phyloP scores from a whole-genome alignment of 2,329 filamentous ascomycete genomes.

The Nannizzia gypsea region DNA sequence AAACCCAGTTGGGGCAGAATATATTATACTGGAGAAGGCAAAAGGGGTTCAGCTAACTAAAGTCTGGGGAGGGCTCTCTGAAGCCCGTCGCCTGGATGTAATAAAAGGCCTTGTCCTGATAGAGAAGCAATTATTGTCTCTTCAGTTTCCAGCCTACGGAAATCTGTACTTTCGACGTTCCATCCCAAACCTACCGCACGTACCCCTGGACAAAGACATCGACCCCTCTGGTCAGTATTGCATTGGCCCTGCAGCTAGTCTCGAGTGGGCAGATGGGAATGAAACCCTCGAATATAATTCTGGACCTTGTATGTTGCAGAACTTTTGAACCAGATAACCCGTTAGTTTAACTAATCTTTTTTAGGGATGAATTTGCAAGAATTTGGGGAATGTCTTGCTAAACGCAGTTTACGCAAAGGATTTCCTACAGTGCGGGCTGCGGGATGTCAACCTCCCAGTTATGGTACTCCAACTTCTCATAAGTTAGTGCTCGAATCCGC shows the following conservation, averaged over 20 bases:
- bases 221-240: background rate
- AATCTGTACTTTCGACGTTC: conserved; percentile 19
- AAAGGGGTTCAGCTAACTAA: conserved; percentile 19
- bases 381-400: background rate
- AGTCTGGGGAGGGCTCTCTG: conserved; percentile 14
- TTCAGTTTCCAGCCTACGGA: conserved; percentile 19
- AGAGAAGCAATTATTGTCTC: conserved; percentile 14
- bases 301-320: background rate
- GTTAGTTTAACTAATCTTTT: background rate
- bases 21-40: conserved; percentile 22
- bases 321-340: background rate
- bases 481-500: background rate
- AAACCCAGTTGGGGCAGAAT: conserved; percentile 19
- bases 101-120: conserved; percentile 17
- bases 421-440: background rate
- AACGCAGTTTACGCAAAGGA: background rate
- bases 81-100: conserved; percentile 15
- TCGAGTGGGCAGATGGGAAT: no score
- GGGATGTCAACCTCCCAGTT: background rate
- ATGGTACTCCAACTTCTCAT: background rate
- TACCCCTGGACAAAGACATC: conserved; percentile 20
- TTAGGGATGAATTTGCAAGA: background rate
- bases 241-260: conserved; percentile 11
- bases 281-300: background rate
- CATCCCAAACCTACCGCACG: conserved; percentile 12